Base-by-base conservation (phyloP, 2,329 filamentous ascomycete genomes). In the Bipolaris bicolor region DNA sequence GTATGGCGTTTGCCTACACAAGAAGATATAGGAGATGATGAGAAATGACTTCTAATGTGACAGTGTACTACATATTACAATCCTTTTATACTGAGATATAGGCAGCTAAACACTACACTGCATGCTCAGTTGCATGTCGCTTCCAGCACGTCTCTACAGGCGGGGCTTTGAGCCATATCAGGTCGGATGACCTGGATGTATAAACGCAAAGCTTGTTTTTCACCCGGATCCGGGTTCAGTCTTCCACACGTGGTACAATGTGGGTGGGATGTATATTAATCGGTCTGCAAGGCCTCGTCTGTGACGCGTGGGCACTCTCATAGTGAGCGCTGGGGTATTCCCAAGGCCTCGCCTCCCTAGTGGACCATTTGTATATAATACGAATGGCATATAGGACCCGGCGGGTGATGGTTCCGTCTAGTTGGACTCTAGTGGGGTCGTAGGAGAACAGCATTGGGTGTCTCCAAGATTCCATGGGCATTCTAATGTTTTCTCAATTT, bases 111-210 rank as follows among this genome's bases (percentile, higher is more conserved):
- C 10, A 13, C 1, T 31, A 5, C 26, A 29, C 29, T 31, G 3
- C 16, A n/a, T 44, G 34, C 22, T 52, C 36, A 43, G 39, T 49
- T 57, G 41, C 45, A 24, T 16, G n/a, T 11, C 16, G 16, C 15
- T 16, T 34, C 3, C 33, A 46, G 55, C 18, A 22, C 7, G 31
- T 7, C 33, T 13, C 18, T 15, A 29, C 26, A 45, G 10, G 36
- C 11, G 29, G 16, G 43, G 13, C 7, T 16, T 33, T 52, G 31
- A 33, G 43, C 33, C 26, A 41, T 41, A 40, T 31, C 16, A 36
- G 20, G 41, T 57, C 57, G 49, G 50, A 49, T 62, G 60, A 57
- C 57, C 39, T 44, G 22, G 22, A 49, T 44, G 37, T 62, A 54
- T 44, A 56, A 51, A 52, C 10, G 11, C 11, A 51, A 59, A 56